Conservation (phyloP, 306 rosid species). For the Delonix regia region DNA sequence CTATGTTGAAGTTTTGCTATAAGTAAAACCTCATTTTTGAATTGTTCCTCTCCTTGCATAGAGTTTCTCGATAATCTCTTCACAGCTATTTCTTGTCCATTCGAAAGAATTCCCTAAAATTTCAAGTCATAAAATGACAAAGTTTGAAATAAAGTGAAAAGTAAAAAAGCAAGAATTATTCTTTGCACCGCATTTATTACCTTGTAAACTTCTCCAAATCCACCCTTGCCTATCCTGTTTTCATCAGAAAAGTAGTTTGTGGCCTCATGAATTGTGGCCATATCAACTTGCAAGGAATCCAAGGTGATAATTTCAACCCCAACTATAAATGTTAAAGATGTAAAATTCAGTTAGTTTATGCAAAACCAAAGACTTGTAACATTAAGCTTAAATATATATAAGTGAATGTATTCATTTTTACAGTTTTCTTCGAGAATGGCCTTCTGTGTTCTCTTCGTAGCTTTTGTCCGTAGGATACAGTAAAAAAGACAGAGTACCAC, state of each 20-base stretch:
- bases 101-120: conserved; percentile 53
- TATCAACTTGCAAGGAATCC: conserved; percentile 55
- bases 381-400: not conserved
- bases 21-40: conserved; percentile 67
- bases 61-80: conserved; percentile 66
- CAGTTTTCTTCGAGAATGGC: conserved; percentile 21
- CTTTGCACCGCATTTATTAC: conserved; percentile 28
- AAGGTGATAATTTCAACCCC: conserved; percentile 32
- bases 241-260: conserved; percentile 51
- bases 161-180: not conserved
- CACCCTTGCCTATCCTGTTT: conserved; percentile 61
- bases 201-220: conserved; percentile 69
- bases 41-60: conserved; percentile 61
- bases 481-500: conserved; percentile 27
- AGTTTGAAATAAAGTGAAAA: not conserved
- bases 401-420: conserved; percentile 1
- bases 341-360: not conserved
- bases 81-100: conserved; percentile 68
- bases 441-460: conserved; percentile 28
- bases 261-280: conserved; percentile 54
- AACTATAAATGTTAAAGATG: conserved; percentile 30
- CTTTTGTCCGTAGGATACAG: conserved; percentile 26
- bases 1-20: conserved; percentile 77
- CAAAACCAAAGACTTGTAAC: not conserved
- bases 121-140: conserved; percentile 6